Conservation (phyloP, 2,329 filamentous ascomycete genomes). For the Fusarium ramigenum region DNA sequence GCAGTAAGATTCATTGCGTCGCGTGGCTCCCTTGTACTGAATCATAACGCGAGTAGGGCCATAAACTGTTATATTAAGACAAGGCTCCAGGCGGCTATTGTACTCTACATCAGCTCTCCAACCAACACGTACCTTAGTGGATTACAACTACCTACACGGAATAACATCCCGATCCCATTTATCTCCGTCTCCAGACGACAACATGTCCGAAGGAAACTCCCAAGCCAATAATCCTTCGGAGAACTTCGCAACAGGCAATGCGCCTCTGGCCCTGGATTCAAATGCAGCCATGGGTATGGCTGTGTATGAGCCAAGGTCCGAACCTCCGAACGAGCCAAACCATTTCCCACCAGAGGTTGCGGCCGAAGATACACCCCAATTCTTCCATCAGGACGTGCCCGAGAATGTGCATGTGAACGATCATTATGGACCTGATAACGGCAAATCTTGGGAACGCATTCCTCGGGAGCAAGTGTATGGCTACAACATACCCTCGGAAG, state of each 20-base stretch:
- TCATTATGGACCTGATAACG: neutral
- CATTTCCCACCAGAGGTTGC: too few relatives aligned
- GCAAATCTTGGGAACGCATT: accelerated
- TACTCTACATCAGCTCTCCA: accelerated
- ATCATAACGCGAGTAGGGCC: accelerated
- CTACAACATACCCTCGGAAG: accelerated
- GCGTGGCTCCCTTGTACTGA: too few relatives aligned
- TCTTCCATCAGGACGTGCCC: neutral
- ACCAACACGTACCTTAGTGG: too few relatives aligned
- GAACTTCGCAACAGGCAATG: neutral
- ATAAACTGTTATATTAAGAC: neutral
- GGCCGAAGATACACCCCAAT: neutral
- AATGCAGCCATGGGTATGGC: neutral
- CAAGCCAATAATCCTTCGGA: too few relatives aligned
- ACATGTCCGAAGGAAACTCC: neutral
- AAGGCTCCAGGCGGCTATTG: accelerated
- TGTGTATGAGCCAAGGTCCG: neutral
- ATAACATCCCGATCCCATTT: too few relatives aligned
- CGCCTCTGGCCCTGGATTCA: accelerated
- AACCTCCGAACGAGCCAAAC: neutral
- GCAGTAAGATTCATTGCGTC: too few relatives aligned
- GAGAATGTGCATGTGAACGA: neutral
- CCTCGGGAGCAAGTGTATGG: neutral
- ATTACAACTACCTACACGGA: accelerated
- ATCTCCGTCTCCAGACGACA: accelerated